Evolutionary conservation across 345 rosid genomes (phyloP).

Genomic region (Eucalyptus cloeziana): DNA sequence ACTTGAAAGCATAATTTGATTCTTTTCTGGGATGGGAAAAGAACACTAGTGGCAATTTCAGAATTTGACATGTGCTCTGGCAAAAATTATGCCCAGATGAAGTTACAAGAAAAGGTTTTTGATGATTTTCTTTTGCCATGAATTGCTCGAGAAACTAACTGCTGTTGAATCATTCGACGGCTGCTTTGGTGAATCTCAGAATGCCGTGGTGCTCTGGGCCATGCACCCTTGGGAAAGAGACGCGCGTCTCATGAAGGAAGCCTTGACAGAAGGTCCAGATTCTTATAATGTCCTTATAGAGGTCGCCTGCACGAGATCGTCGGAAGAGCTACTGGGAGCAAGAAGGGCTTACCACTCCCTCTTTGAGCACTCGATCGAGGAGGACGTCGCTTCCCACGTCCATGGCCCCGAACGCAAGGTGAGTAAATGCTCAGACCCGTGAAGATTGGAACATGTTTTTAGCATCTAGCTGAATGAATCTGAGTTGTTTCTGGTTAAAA

Average conservation of each 20-base stretch:
- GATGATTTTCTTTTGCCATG: not conserved
- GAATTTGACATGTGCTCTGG: not conserved
- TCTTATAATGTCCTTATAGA: conserved; percentile 49
- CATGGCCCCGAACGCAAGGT: conserved; percentile 46
- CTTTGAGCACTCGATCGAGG: conserved; percentile 69
- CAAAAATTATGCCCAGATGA: not conserved
- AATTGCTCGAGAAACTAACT: not conserved
- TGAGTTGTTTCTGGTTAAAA: not conserved
- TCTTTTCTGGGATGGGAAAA: not conserved
- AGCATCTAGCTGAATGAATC: not conserved
- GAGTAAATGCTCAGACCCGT: not conserved
- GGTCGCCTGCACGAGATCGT: conserved; percentile 72
- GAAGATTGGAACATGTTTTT: not conserved
- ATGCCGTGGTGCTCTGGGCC: conserved; percentile 57
- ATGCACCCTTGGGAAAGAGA: conserved; percentile 97
- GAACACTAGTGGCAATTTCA: not conserved
- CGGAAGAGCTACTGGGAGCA: conserved; percentile 70
- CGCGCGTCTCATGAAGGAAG: conserved; percentile 63
- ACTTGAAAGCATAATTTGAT: not conserved
- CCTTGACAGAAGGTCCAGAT: conserved; percentile 39
- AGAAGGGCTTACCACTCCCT: conserved; percentile 93
- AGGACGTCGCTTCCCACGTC: conserved; percentile 54
- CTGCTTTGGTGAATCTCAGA: conserved; percentile 15
- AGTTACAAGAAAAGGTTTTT: not conserved
- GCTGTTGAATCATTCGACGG: not conserved